These are phyloP conservation scores for Krasilnikovozyma curviuscula DNA, from an alignment of 768 basidiomycete species.

Conservation along the genomic window DNA sequence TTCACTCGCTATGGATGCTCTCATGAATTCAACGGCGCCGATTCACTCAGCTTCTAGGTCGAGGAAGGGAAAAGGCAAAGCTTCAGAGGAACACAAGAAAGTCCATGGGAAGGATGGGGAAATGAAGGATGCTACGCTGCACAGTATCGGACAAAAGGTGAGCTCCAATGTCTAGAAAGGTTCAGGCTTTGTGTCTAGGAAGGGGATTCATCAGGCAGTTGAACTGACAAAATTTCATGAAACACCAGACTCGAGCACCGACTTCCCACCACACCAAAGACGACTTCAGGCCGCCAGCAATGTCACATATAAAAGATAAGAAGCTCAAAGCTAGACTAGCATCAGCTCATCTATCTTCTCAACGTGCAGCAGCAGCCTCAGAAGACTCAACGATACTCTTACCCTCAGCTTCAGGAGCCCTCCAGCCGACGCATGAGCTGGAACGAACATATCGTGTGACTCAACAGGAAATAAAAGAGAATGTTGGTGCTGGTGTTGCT, in stretches of 20 bases:
- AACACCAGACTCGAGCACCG: conserved; percentile 5
- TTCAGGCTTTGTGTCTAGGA: background rate
- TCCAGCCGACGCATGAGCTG: conserved; percentile 27
- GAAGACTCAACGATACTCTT: no score
- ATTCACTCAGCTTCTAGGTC: conserved; percentile 1
- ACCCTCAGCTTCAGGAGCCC: background rate
- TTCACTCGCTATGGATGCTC: conserved; percentile 13
- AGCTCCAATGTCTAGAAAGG: background rate
- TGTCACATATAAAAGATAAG: conserved; percentile 8
- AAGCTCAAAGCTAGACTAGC: conserved; percentile 8
- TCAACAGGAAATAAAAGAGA: conserved; percentile 51
- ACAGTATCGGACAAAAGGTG: conserved; percentile 6
- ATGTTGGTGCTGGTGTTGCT: conserved; percentile 21
- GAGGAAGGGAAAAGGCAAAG: background rate
- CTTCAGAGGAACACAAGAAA: background rate
- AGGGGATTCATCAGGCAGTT: no score
- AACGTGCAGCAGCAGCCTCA: background rate
- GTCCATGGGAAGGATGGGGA: background rate
- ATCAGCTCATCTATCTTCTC: background rate
- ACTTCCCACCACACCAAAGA: conserved; percentile 5
- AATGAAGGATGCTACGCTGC: conserved; percentile 2
- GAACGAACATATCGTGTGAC: conserved; percentile 77
- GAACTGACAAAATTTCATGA: no score
- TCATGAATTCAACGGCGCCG: conserved; percentile 1
- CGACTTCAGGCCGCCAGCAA: conserved; percentile 6